These are phyloP conservation scores for Wickerhamiella azymoides DNA, from an alignment of 805 yeast species.

Conservation along the genomic window DNA sequence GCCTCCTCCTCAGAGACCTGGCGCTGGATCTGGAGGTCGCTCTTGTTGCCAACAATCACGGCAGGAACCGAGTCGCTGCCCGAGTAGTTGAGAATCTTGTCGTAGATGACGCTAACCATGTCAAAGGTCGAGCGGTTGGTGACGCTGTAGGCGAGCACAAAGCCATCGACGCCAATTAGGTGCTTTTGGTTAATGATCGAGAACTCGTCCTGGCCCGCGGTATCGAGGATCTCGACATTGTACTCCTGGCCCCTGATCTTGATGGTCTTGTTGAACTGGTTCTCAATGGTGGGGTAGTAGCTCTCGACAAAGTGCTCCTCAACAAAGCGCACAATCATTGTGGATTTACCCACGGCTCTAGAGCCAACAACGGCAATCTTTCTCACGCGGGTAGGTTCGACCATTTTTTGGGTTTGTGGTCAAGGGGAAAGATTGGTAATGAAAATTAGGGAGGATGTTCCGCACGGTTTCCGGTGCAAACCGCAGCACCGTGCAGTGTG, in stretches of 20 bases:
- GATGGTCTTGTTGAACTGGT: conserved; percentile 61
- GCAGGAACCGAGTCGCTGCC: conserved; percentile 64
- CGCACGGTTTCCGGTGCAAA: too few species aligned
- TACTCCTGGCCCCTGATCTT: conserved; percentile 60
- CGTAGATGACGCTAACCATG: conserved; percentile 60
- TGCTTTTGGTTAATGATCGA: conserved; percentile 67
- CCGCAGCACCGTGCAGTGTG: too few species aligned
- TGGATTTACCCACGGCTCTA: conserved; percentile 74
- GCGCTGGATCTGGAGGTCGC: conserved; percentile 54
- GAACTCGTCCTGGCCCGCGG: conserved; percentile 90
- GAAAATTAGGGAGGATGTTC: background rate
- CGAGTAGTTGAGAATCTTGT: conserved; percentile 54
- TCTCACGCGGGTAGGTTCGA: conserved; percentile 27
- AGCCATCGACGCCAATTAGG: conserved; percentile 71
- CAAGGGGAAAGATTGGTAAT: background rate
- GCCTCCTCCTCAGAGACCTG: conserved; percentile 46
- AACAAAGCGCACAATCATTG: conserved; percentile 70
- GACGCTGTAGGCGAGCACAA: conserved; percentile 67
- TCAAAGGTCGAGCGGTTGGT: conserved; percentile 68
- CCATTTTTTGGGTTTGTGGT: conserved; percentile 12
- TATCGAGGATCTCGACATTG: conserved; percentile 73
- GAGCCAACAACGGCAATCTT: conserved; percentile 81
- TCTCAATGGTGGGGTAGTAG: conserved; percentile 84
- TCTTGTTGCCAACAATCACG: conserved; percentile 63
- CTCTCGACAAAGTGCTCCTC: conserved; percentile 81